Base-by-base conservation (phyloP, 495 filamentous ascomycete genomes). In the Daldinia concentrica region DNA sequence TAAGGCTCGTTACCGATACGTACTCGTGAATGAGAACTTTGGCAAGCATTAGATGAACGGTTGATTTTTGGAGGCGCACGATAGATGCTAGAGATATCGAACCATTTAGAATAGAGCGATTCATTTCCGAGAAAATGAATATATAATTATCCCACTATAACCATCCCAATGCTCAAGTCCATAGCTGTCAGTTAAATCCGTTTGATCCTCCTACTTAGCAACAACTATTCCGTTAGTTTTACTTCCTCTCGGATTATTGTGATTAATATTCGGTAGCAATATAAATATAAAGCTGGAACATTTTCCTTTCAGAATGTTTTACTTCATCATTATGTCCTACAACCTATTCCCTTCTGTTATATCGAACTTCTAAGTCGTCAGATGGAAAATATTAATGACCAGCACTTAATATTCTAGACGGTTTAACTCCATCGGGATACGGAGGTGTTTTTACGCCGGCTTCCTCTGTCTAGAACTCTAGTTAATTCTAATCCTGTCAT, bases 1-100 rank as follows among this genome's bases (percentile, higher is more conserved):
- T 9, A 90, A 89, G 80, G 86, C 93, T 26, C 85, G 92, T 66
- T 95, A 92, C 82, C 80, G 92, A 56, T 93, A 87, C 79, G 90
- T 92, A 8, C 80, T 94, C 73, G 84, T 88, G 12, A 94, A 93
- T 78, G 87, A 89, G 79, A 77, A 82, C 36, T 69, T 64, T 45
- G 73, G 63, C 27, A 74, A 72, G 15, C 68, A 77, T 39, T 68
- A 71, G 41, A 51, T 17, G 34, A 58, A 26, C 14, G 14, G 26
- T 12, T 27, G 12, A 37, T 41, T 19, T 37, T 2, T n/a, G n/a
- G 29, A 4, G 22, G 4, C 51, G 14, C 1, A 2, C 5, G 9
- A 30, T n/a, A 30, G 24, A 15, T 17, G 51, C 6, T 29, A 15
- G 26, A 6, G 17, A 15, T 48, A 1, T 48, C 8, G 3, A 22